Percentiles rank a stretch among this genome's conserved stretches.
phyloP scores from a whole-genome alignment of 305 asterid species.

The Vinca major region DNA sequence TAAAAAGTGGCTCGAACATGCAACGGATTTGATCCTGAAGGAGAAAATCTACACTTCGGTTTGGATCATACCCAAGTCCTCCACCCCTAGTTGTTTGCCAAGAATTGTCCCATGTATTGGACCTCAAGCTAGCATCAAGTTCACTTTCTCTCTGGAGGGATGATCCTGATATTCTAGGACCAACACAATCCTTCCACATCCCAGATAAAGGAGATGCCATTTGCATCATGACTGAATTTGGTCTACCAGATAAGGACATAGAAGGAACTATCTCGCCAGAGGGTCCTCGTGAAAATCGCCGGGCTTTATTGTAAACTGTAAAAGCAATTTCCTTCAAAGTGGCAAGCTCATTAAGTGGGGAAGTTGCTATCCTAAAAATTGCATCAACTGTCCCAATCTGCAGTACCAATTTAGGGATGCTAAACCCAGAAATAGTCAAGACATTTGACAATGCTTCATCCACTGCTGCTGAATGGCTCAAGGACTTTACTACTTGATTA shows the following conservation, averaged over 20 bases:
- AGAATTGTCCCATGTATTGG: conserved; percentile 84
- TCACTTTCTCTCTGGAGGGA: conserved; percentile 82
- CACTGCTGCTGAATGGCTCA: conserved; percentile 76
- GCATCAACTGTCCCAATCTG: conserved; percentile 98
- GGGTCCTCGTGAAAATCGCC: conserved; percentile 68
- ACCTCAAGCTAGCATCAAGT: conserved; percentile 81
- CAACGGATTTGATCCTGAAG: conserved; percentile 67
- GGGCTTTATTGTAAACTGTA: conserved; percentile 93
- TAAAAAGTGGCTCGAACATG: conserved; percentile 92
- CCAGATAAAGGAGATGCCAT: conserved; percentile 66
- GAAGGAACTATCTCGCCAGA: conserved; percentile 54
- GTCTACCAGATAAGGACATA: conserved; percentile 50
- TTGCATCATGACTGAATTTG: conserved; percentile 68
- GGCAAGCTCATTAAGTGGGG: conserved; percentile 72
- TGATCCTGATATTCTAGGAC: conserved; percentile 60
- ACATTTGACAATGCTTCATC: conserved; percentile 92
- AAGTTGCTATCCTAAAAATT: conserved; percentile 85
- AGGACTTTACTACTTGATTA: conserved; percentile 95
- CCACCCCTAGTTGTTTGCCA: conserved; percentile 89
- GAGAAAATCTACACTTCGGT: conserved; percentile 56
- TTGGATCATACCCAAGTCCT: conserved; percentile 61
- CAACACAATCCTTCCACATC: conserved; percentile 94
- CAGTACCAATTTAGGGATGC: conserved; percentile 84
- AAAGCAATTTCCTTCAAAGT: conserved; percentile 92
- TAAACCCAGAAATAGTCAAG: conserved; percentile 78